Conservation (phyloP, 352 stramenopile genomes). For the Phytophthora pisi region DNA sequence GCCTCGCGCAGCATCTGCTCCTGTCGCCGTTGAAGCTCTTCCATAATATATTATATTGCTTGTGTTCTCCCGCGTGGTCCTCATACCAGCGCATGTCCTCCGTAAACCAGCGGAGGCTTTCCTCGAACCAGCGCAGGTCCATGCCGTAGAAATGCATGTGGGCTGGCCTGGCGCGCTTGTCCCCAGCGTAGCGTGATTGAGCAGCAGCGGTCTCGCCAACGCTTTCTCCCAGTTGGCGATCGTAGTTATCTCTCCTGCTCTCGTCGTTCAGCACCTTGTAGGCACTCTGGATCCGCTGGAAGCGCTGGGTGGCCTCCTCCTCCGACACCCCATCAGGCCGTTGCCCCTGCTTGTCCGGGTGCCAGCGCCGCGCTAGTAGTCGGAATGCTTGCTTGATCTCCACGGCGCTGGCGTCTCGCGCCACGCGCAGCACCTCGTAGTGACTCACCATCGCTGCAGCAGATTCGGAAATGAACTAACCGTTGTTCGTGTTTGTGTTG, state of each 20-base stretch:
- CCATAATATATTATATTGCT: not conserved
- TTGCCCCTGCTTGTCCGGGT: conserved; percentile 3
- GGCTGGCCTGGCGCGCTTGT: not conserved
- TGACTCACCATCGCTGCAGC: not conserved
- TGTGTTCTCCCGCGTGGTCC: not conserved
- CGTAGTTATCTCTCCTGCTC: not conserved
- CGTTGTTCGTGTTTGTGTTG: not conserved
- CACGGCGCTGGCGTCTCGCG: not conserved
- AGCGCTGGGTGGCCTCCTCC: not conserved
- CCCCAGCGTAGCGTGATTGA: not conserved
- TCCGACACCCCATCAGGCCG: not conserved
- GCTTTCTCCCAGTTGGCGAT: not conserved
- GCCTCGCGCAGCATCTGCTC: not conserved
- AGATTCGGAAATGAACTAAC: not conserved
- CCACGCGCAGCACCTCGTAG: conserved; percentile 2
- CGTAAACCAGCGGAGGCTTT: not conserved
- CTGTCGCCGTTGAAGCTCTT: not conserved
- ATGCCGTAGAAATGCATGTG: too few relatives aligned
- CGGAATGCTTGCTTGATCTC: not conserved
- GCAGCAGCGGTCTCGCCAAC: not conserved
- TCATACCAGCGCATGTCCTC: not conserved
- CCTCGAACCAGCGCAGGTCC: not conserved
- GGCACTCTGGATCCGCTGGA: conserved; percentile 1
- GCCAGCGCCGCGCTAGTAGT: not conserved
- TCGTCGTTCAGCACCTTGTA: not conserved